Conservation (phyloP, 805 yeast genomes). For the Metschnikowia amazonensis region DNA sequence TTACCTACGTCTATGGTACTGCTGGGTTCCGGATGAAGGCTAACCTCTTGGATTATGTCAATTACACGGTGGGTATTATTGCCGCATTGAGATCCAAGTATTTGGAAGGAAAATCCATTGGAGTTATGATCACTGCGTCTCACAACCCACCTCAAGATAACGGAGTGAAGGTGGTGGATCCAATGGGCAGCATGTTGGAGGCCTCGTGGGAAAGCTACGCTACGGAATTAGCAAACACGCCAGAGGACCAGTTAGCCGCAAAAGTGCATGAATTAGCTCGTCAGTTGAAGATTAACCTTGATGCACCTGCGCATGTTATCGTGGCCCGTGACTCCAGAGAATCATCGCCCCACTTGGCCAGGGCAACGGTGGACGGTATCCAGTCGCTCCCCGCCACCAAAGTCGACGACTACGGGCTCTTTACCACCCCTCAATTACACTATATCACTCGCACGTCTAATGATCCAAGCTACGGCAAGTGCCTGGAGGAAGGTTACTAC, state of each 20-base stretch:
- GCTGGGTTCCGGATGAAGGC: constrained; percentile 92
- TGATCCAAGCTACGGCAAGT: constrained; percentile 58
- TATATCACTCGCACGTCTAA: constrained; percentile 74
- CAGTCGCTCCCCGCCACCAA: constrained; percentile 41
- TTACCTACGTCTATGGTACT: constrained; percentile 75
- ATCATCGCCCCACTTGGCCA: constrained; percentile 65
- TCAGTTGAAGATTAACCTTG: constrained; percentile 45
- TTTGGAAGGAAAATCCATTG: constrained; percentile 65
- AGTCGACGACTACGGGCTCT: constrained; percentile 55
- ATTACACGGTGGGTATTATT: constrained; percentile 74
- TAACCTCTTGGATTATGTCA: constrained; percentile 66
- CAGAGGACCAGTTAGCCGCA: constrained; percentile 40
- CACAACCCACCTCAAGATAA: constrained; percentile 86
- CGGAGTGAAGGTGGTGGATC: constrained; percentile 76
- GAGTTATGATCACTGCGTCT: constrained; percentile 96
- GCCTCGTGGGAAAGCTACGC: constrained; percentile 82
- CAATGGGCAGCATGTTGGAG: constrained; percentile 85
- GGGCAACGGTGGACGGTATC: constrained; percentile 61
- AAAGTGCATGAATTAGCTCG: constrained; percentile 37
- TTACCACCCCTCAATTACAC: constrained; percentile 95
- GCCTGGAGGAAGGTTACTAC: constrained; percentile 68
- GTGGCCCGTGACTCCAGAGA: constrained; percentile 88
- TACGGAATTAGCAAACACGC: constrained; percentile 72
- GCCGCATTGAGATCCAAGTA: constrained; percentile 80
- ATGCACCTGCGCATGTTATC: constrained; percentile 44